Evolutionary conservation across 257 asterid species (phyloP), one percentile per base, ranked within the genome.

Genomic region (Fraxinus quadrangulata): DNA sequence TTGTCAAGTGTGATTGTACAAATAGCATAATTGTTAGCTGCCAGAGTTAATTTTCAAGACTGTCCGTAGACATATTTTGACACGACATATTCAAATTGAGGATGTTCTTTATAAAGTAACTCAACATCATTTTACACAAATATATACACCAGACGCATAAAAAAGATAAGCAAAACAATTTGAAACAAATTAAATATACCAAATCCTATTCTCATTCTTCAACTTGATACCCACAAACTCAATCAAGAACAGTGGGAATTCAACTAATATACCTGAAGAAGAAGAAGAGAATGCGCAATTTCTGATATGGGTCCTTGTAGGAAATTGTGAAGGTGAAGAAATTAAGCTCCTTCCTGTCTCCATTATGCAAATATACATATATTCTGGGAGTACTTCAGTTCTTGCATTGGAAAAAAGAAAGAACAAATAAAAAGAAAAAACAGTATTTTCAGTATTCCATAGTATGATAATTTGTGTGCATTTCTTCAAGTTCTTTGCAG

Each of bases 271-370:
- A 92, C 92, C 93, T 81, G 92, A 90, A 72, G 85, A 77, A 14
- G 86, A 83, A 12, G 56, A 47, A 47, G 87, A 74, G 21, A 89
- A 76, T 75, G 85, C 63, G 67, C 86, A 83, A 74, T 82, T 88
- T 75, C 88, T 86, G 82, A 84, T 70, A 77, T 86, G 89, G 82
- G 79, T 82, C 82, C 89, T 85, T 75, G 83, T 77, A 82, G 90
- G 77, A 71, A 89, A 86, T 73, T 87, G 86, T n/a, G 92, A 84
- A 40, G 96, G 89, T 74, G 96, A 88, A 81, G 96, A 85, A 79
- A 90, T 81, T 74, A 91, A 75, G 83, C 81, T 90, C 78, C 90
- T 87, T 26, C 92, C 91, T 40, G 89, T 90, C 88, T 91, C 96
- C 97, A 93, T 93, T 77, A 34, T n/a, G 47, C 39, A 14, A 3